Evolutionary conservation across 179 eudicot genomes (phyloP).

Genomic region (Beta lomatogona): DNA sequence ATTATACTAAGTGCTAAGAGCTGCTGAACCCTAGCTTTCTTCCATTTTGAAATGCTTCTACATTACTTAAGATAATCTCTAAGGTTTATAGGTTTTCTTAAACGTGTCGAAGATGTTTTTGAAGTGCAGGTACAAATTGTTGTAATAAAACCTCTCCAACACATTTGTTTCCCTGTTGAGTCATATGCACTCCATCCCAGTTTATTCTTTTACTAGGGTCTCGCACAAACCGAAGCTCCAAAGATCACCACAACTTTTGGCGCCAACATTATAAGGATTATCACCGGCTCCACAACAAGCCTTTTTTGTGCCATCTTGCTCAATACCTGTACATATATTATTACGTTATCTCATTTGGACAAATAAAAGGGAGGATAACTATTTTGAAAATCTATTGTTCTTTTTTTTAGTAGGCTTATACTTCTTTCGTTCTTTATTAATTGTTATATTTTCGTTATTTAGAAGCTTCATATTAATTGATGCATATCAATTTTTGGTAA

Average conservation of each 20-base stretch:
- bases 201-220: constrained; percentile 24
- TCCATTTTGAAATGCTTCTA: no score
- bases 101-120: background rate
- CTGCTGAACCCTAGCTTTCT: no score
- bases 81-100: background rate
- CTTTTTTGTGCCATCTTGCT: constrained; percentile 10
- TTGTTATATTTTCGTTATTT: no score
- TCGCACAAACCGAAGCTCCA: constrained; percentile 21
- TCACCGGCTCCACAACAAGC: constrained; percentile 28
- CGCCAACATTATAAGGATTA: constrained; percentile 25
- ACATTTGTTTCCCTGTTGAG: constrained; percentile 25
- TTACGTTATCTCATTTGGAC: background rate
- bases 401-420: background rate
- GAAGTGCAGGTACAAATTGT: constrained; percentile 21
- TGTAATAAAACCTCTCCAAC: constrained; percentile 7
- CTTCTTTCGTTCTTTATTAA: no score
- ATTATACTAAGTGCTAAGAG: no score
- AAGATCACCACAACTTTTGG: constrained; percentile 4
- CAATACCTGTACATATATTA: constrained; percentile 2
- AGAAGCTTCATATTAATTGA: no score
- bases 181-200: constrained; percentile 34
- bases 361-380: no score
- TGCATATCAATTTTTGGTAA: no score
- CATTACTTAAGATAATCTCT: no score
- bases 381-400: no score